Percentiles rank a stretch among this genome's conserved stretches.
phyloP scores from a whole-genome alignment of 169 alveolate genomes.

The Eimeria necatrix region DNA sequence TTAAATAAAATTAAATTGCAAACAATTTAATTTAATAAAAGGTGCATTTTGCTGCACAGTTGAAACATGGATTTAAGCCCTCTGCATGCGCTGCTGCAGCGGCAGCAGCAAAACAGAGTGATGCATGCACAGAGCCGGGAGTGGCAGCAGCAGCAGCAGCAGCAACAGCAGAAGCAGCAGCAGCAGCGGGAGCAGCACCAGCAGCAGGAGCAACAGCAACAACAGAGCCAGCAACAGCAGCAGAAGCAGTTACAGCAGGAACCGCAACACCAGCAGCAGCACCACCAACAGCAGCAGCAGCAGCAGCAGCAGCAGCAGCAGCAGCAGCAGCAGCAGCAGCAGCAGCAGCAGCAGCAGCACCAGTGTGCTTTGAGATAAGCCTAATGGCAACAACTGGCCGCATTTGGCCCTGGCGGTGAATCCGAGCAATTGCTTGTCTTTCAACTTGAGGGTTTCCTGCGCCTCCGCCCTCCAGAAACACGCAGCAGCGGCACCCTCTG shows the following conservation, averaged over 20 bases:
- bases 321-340: not conserved
- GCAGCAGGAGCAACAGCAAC: not conserved
- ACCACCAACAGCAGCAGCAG: not conserved
- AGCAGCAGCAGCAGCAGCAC: not conserved
- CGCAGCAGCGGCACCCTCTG: constrained; percentile 45
- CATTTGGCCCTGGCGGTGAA: constrained; percentile 58
- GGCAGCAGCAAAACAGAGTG: too few species aligned
- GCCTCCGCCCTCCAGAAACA: constrained; percentile 71
- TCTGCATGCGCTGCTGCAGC: too few species aligned
- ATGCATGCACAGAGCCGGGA: not conserved
- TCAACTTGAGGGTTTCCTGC: constrained; percentile 66
- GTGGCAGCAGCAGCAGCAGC: not conserved
- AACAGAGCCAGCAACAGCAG: not conserved
- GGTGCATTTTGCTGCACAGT: too few species aligned
- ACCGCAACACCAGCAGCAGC: not conserved
- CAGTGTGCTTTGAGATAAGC: constrained; percentile 50
- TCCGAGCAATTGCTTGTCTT: constrained; percentile 67
- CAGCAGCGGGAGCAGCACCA: not conserved
- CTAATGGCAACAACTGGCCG: constrained; percentile 52
- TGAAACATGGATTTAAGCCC: too few species aligned
- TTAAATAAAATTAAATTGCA: too few species aligned
- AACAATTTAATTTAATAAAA: too few species aligned
- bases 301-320: constrained; percentile 23
- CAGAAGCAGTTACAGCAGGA: not conserved
- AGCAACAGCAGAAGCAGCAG: not conserved